Percentiles rank a stretch among this genome's conserved stretches.
Evolutionary conservation across 2,329 filamentous ascomycete genomes (phyloP).

Genomic region (Biscogniauxia marginata): DNA sequence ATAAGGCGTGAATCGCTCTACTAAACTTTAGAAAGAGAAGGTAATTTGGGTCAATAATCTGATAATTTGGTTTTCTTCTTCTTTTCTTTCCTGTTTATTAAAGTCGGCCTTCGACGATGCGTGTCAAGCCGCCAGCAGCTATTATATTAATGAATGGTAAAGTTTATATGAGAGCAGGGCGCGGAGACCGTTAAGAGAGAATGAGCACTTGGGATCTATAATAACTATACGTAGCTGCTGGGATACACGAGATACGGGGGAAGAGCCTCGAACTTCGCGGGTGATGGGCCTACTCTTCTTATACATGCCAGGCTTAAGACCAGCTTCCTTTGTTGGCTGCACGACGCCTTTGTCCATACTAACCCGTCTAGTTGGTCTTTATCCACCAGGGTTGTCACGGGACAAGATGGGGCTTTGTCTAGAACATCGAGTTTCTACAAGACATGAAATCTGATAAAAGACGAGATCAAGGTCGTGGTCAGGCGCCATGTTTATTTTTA

Average conservation of each 20-base stretch:
- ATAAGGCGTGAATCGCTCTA: neutral
- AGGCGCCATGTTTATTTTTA: neutral
- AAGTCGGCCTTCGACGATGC: slow-evolving; percentile 24
- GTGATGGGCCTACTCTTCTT: slow-evolving; percentile 27
- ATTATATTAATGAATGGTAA: slow-evolving; percentile 19
- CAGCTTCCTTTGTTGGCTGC: slow-evolving; percentile 26
- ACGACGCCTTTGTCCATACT: slow-evolving; percentile 21
- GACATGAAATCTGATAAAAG: slow-evolving; percentile 3
- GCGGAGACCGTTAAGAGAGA: slow-evolving; percentile 18
- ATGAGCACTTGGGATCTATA: slow-evolving; percentile 29
- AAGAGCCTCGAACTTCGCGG: slow-evolving; percentile 18
- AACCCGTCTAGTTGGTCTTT: slow-evolving; percentile 20
- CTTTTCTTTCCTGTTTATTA: slow-evolving; percentile 4
- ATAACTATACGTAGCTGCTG: slow-evolving; percentile 26
- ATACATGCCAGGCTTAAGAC: slow-evolving; percentile 23
- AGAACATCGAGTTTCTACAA: slow-evolving; percentile 25
- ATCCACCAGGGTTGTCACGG: slow-evolving; percentile 17
- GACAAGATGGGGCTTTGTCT: slow-evolving; percentile 23
- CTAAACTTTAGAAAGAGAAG: slow-evolving; percentile 6
- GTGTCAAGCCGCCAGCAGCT: slow-evolving; percentile 33
- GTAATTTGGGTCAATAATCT: slow-evolving; percentile 4
- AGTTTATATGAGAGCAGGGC: slow-evolving; percentile 12
- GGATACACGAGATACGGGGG: slow-evolving; percentile 17
- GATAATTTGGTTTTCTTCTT: slow-evolving; percentile 8
- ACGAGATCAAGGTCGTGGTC: neutral